Percentiles rank a stretch among this genome's conserved stretches.
Conservation (phyloP, 2,329 filamentous ascomycete genomes). For the Cladosporium oxysporum region DNA sequence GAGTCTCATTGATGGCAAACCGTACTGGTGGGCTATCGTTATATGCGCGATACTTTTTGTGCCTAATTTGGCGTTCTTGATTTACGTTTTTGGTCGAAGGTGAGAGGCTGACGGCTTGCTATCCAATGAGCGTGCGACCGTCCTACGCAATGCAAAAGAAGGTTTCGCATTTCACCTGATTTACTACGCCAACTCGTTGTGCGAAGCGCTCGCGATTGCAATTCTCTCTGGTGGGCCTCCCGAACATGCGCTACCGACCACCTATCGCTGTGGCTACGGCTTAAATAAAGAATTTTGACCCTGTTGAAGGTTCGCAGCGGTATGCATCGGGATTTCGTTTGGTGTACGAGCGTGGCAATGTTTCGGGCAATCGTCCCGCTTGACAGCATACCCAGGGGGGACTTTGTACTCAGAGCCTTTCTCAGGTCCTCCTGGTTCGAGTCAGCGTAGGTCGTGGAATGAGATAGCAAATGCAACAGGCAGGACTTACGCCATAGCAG, state of each 20-base stretch:
- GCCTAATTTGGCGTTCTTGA: neutral
- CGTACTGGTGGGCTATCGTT: neutral
- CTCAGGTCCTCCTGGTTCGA: neutral
- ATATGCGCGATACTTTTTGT: neutral
- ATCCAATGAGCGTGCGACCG: neutral
- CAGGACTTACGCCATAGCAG: neutral
- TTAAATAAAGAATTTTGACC: neutral
- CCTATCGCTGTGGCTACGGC: neutral
- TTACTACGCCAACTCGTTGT: neutral
- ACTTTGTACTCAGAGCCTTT: neutral
- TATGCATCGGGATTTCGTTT: neutral
- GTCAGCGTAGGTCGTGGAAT: neutral
- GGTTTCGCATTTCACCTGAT: neutral
- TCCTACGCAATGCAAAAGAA: neutral
- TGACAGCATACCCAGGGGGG: neutral
- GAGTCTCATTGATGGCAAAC: neutral
- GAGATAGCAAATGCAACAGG: neutral
- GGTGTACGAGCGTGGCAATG: neutral
- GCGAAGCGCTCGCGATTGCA: neutral
- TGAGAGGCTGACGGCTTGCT: neutral
- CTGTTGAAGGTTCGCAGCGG: neutral
- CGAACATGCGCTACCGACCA: neutral
- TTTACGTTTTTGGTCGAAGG: neutral
- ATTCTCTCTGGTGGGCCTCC: neutral
- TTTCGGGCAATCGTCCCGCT: neutral